Evolutionary conservation across 139 green algal genomes (phyloP), one percentile per base, ranked within the genome.

Genomic region (Chlamydomonas sphaeroides): DNA sequence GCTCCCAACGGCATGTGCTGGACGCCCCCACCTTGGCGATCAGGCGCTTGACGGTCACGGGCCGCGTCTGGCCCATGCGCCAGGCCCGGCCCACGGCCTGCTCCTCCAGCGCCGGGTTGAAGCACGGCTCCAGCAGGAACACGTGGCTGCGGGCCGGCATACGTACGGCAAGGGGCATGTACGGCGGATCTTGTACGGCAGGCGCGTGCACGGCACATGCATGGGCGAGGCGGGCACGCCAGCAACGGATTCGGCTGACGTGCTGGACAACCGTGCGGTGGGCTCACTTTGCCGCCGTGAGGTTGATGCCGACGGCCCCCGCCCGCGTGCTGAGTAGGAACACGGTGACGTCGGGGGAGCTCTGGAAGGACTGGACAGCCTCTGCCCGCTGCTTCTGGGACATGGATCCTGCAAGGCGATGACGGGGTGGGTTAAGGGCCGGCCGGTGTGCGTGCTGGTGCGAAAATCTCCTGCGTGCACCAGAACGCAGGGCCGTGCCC

Each of bases 91-190:
- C 93, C 45, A 97, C 91, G 61, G 93, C 93, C 74, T 94, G 92
- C 65, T 95, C 90, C 87, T 97, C 94, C 75, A 96, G 83, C 5
- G 94, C 92, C 0, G 93, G 94, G 89, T 98, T 97, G 32, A 96
- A 65, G 70, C 85, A 89, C 6, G 94, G 94, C 89, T 98, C 94
- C 66, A 96, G 80, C 65, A 96, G 80, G 75, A 92, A 94, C 26
- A 95, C 87, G 41, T 94, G 81, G 33, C 17, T 38, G 53, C 17
- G 53, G 41, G 53, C 11, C n/a, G n/a, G n/a, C n/a, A n/a, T n/a
- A n/a, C n/a, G n/a, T n/a, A n/a, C n/a, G n/a, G n/a, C n/a, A n/a
- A n/a, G n/a, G n/a, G n/a, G n/a, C n/a, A n/a, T n/a, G n/a, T n/a
- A n/a, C n/a, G n/a, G n/a, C n/a, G n/a, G n/a, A n/a, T n/a, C n/a